Conservation (phyloP, 2,329 filamentous ascomycete species). For the Botrytis paeoniae region DNA sequence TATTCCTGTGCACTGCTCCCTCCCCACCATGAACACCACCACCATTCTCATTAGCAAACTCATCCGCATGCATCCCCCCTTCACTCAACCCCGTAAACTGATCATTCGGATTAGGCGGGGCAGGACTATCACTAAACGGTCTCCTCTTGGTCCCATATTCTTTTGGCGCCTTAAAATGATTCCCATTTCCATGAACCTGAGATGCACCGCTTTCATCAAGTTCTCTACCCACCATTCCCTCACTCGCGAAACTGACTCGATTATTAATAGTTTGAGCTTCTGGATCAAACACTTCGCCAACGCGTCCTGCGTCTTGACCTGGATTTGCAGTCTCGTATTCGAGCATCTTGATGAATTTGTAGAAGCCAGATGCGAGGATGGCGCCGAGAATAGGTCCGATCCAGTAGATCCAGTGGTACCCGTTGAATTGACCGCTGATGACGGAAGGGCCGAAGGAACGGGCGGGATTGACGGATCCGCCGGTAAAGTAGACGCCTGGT, state of each 20-base stretch:
- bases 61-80: slow-evolving; percentile 9
- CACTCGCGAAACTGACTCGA: background rate
- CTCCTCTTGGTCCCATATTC: slow-evolving; percentile 11
- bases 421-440: slow-evolving; percentile 42
- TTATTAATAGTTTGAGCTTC: background rate
- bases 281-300: background rate
- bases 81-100: slow-evolving; percentile 22
- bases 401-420: slow-evolving; percentile 50
- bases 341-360: slow-evolving; percentile 48
- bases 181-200: background rate
- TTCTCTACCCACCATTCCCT: background rate
- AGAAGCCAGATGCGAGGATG: slow-evolving; percentile 48
- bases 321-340: slow-evolving; percentile 48
- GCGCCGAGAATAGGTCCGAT: slow-evolving; percentile 51
- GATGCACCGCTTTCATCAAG: background rate
- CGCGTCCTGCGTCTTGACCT: slow-evolving; percentile 31
- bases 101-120: slow-evolving; percentile 28
- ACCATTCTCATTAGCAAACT: background rate
- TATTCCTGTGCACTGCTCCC: background rate
- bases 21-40: background rate
- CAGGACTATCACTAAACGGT: slow-evolving; percentile 25
- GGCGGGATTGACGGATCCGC: slow-evolving; percentile 48
- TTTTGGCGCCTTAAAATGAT: background rate
- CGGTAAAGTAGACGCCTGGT: slow-evolving; percentile 47
- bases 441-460: slow-evolving; percentile 48